Evolutionary conservation across 164 flowering plant genomes (phyloP).

Genomic region (Platanus orientalis): DNA sequence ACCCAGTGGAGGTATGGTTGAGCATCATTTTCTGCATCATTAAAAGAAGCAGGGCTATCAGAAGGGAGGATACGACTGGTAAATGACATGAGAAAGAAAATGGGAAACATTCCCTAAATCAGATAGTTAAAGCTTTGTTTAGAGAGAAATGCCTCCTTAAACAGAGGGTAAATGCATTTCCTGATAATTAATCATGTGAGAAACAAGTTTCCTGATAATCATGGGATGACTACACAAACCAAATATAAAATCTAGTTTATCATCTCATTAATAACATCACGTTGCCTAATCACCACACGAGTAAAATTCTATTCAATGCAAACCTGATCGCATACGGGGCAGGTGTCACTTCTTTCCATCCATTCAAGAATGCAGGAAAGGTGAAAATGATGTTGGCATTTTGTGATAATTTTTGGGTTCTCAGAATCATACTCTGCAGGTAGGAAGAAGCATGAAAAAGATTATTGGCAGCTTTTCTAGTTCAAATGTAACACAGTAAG

Average conservation of each 20-base stretch:
- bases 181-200: too few relatives aligned
- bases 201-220: not conserved
- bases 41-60: not conserved
- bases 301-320: conserved; percentile 8
- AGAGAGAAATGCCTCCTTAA: too few relatives aligned
- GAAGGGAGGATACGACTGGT: too few relatives aligned
- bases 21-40: conserved; percentile 38
- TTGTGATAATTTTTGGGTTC: conserved; percentile 63
- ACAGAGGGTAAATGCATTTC: too few relatives aligned
- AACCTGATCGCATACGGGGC: conserved; percentile 89
- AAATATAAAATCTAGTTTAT: too few relatives aligned
- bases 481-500: not conserved
- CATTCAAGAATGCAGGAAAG: conserved; percentile 85
- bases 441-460: not conserved
- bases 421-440: conserved; percentile 66
- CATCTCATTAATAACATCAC: not conserved
- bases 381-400: conserved; percentile 82
- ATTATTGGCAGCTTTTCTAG: conserved; percentile 4
- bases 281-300: not conserved
- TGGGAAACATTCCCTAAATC: too few relatives aligned
- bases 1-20: conserved; percentile 19
- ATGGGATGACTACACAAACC: not conserved
- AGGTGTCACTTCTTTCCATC: conserved; percentile 89
- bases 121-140: too few relatives aligned
- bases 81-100: too few relatives aligned